Conservation (phyloP, 2,329 filamentous ascomycete genomes). For the Aspergillus thermomutatus region DNA sequence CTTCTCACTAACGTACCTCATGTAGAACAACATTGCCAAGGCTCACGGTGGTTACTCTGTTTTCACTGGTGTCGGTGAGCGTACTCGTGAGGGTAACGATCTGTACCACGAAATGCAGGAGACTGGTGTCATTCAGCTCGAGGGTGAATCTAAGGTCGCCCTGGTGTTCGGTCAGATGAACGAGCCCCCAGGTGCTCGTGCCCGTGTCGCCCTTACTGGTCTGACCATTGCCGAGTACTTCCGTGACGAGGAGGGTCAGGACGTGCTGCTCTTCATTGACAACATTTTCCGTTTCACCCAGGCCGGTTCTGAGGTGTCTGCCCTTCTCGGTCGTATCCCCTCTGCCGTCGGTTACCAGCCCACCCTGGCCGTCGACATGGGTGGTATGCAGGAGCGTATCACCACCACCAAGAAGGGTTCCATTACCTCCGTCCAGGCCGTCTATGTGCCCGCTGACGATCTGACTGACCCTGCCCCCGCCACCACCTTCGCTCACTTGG, state of each 20-base stretch:
- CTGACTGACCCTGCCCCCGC: slow-evolving; percentile 99
- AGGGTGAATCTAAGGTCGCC: slow-evolving; percentile 98
- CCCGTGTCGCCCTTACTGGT: slow-evolving; percentile 98
- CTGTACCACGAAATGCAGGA: slow-evolving; percentile 99
- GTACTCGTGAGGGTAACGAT: slow-evolving; percentile 99
- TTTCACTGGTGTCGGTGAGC: slow-evolving; percentile 99
- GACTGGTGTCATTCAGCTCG: slow-evolving; percentile 98
- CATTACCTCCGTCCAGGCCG: slow-evolving; percentile 99
- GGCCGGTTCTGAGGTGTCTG: slow-evolving; percentile 99
- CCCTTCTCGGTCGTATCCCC: slow-evolving; percentile 97
- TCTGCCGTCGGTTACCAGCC: slow-evolving; percentile 99
- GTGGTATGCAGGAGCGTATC: slow-evolving; percentile 99
- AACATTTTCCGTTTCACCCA: slow-evolving; percentile 99
- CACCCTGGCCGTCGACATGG: slow-evolving; percentile 97
- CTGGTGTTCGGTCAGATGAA: slow-evolving; percentile 99
- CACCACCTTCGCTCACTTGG: slow-evolving; percentile 99
- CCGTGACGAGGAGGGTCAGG: slow-evolving; percentile 76
- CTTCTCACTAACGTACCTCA: background rate
- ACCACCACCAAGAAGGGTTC: slow-evolving; percentile 99
- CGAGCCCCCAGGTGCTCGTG: slow-evolving; percentile 98
- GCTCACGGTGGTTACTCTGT: slow-evolving; percentile 99
- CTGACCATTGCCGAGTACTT: slow-evolving; percentile 70
- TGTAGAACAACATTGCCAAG: slow-evolving; percentile 98
- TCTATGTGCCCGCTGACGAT: slow-evolving; percentile 99
- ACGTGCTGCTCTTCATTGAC: slow-evolving; percentile 99